Evolutionary conservation across 495 filamentous ascomycete genomes (phyloP).

Genomic region (Podospora pseudocomata): DNA sequence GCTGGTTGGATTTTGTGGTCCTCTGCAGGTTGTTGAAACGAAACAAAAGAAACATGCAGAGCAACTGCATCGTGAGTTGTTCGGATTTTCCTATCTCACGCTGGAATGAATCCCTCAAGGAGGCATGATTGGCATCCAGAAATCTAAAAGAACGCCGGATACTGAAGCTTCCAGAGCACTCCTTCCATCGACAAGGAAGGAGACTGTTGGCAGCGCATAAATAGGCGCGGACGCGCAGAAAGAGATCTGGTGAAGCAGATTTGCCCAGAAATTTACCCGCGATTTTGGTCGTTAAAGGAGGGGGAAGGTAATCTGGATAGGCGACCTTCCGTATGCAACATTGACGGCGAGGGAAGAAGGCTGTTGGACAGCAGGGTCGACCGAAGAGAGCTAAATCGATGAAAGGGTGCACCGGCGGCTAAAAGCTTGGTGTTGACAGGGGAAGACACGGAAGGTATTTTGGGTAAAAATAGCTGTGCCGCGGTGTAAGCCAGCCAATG

Average conservation of each 20-base stretch:
- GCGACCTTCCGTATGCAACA: conserved; percentile 10
- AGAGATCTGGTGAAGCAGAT: background rate
- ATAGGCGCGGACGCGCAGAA: background rate
- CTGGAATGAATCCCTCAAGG: background rate
- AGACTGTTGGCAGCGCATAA: background rate
- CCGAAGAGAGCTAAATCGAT: background rate
- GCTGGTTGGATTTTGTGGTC: background rate
- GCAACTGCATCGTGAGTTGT: background rate
- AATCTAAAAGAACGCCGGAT: background rate
- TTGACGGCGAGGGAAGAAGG: background rate
- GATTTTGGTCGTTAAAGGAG: background rate
- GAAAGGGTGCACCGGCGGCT: conserved; percentile 14
- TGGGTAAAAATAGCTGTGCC: conserved; percentile 22
- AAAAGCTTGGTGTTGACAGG: conserved; percentile 2
- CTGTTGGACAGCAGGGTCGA: background rate
- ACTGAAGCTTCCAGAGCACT: background rate
- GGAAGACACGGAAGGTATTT: conserved; percentile 14
- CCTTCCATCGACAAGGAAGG: no score
- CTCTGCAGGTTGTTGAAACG: background rate
- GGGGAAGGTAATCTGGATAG: conserved; percentile 6
- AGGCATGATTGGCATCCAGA: background rate
- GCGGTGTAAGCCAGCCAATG: conserved; percentile 3
- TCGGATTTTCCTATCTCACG: background rate
- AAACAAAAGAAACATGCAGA: background rate
- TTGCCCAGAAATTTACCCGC: background rate